Base-by-base conservation (phyloP, 176 grass and related monocot species). In the Lolium rigidum region DNA sequence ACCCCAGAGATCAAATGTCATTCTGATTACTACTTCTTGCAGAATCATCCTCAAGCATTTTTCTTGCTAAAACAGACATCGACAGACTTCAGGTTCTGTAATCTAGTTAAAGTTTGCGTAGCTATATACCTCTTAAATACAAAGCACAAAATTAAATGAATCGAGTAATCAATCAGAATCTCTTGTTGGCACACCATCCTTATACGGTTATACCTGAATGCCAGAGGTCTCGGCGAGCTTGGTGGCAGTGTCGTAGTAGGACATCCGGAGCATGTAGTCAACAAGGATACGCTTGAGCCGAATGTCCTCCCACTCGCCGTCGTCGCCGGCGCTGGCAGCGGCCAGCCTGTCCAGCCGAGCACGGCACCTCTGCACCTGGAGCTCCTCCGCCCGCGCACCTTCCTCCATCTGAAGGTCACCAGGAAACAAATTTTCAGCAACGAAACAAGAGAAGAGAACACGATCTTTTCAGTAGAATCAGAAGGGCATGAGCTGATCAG, bases 241-340 rank as follows among this genome's bases (percentile, higher is more conserved):
- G 22, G 82, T 50, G 3, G 97, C 94, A 1, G 94, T 87, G 79
- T 99, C 85, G 12, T 97, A 99, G 74, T 97, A 99, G 4, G 92
- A 97, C 92, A 99, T 97, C 6, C 97, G 92, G 51, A 99, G 89
- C 97, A 99, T 93, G 83, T 97, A 99, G 88, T 99, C 97, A 17
- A 99, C 93, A n/a, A 99, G 82, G 83, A 99, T 78, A 74, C 94
- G 83, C 85, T 91, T 97, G 43, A 97, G 88, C 39, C 94, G 88
- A 48, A 85, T n/a, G 11, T 90, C 89, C 26, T 91, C 93, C 92
- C 94, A 99, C 56, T 89, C 86, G 2, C 20, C 48, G 17, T 89
- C 86, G 7, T 94, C 89, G 12, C 95, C 90, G 1, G 85, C 60
- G 35, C 65, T 80, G 11, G 88, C 85, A 0, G 90, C 82, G 0